These are phyloP conservation scores for Sporobolomyces pararoseus DNA, from an alignment of 768 basidiomycete genomes.

Conservation along the genomic window DNA sequence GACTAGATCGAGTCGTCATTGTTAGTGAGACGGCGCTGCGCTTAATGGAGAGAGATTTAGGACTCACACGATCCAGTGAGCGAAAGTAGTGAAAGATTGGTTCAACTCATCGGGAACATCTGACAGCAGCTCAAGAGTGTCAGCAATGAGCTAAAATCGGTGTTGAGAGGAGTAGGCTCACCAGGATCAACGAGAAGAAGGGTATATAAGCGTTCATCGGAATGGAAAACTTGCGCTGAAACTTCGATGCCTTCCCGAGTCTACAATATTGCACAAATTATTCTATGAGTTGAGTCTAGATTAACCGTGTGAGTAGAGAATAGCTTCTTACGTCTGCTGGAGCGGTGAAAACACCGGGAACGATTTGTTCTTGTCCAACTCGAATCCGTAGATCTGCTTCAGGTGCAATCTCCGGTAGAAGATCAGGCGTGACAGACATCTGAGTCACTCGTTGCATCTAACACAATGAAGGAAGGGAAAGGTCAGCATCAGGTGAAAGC, in stretches of 20 bases:
- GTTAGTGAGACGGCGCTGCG: not conserved
- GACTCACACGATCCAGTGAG: slow-evolving; percentile 81
- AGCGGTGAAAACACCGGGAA: slow-evolving; percentile 66
- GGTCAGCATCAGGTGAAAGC: not conserved
- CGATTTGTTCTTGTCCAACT: slow-evolving; percentile 54
- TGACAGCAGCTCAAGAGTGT: slow-evolving; percentile 45
- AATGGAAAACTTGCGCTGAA: slow-evolving; percentile 73
- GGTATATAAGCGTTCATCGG: slow-evolving; percentile 75
- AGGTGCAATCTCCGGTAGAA: slow-evolving; percentile 68
- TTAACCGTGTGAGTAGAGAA: not conserved
- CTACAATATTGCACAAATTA: slow-evolving; percentile 50
- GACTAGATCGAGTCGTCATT: slow-evolving; percentile 54
- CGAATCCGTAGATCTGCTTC: slow-evolving; percentile 69
- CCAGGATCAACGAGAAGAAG: slow-evolving; percentile 84
- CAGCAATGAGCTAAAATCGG: too few species aligned
- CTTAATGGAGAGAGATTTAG: not conserved
- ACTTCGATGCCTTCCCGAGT: slow-evolving; percentile 65
- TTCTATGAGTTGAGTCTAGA: not conserved
- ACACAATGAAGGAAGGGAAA: not conserved
- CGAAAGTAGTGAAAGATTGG: slow-evolving; percentile 64
- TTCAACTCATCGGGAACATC: slow-evolving; percentile 76
- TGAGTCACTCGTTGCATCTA: slow-evolving; percentile 91
- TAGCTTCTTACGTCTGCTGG: slow-evolving; percentile 61
- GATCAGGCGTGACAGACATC: slow-evolving; percentile 85
- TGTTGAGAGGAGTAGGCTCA: too few species aligned